These are phyloP conservation scores for Paulownia fortunei DNA, from an alignment of 257 asterid genomes.

Conservation along the genomic window DNA sequence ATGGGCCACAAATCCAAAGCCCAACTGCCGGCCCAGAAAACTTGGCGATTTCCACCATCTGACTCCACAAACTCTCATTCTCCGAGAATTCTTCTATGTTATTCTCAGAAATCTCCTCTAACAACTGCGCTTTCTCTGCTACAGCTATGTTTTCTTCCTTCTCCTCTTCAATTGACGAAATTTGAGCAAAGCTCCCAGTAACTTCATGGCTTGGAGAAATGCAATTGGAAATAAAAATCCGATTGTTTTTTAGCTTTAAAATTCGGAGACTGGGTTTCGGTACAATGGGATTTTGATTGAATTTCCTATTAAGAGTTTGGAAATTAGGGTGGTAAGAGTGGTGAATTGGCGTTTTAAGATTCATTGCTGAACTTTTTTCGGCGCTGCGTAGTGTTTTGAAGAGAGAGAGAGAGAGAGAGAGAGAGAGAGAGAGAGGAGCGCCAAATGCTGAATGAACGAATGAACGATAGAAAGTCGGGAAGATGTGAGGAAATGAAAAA, in stretches of 20 bases:
- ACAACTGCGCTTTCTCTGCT: conserved; percentile 35
- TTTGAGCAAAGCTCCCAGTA: conserved; percentile 31
- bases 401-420: not conserved
- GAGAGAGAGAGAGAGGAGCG: conserved; percentile 28
- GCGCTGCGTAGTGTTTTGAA: not conserved
- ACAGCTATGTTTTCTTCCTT: conserved; percentile 29
- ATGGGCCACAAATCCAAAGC: conserved; percentile 89
- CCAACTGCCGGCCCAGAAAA: conserved; percentile 98
- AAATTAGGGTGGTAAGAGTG: conserved; percentile 33
- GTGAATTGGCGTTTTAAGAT: conserved; percentile 47
- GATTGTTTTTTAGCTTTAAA: conserved; percentile 22
- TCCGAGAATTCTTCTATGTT: conserved; percentile 51
- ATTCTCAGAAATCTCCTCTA: conserved; percentile 30
- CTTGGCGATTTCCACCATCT: conserved; percentile 82
- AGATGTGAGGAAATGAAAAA: not conserved
- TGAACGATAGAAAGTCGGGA: conserved; percentile 10
- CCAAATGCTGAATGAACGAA: conserved; percentile 28
- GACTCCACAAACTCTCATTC: conserved; percentile 67
- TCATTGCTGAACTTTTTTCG: conserved; percentile 39
- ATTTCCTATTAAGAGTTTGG: conserved; percentile 16
- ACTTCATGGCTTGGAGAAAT: conserved; percentile 52
- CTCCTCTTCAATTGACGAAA: conserved; percentile 39
- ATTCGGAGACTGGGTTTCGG: conserved; percentile 21
- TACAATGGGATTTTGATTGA: conserved; percentile 24
- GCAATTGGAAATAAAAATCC: conserved; percentile 43